These are phyloP conservation scores for Mucor racemosus DNA, from an alignment of 371 early-diverging fungal species.

Conservation along the genomic window DNA sequence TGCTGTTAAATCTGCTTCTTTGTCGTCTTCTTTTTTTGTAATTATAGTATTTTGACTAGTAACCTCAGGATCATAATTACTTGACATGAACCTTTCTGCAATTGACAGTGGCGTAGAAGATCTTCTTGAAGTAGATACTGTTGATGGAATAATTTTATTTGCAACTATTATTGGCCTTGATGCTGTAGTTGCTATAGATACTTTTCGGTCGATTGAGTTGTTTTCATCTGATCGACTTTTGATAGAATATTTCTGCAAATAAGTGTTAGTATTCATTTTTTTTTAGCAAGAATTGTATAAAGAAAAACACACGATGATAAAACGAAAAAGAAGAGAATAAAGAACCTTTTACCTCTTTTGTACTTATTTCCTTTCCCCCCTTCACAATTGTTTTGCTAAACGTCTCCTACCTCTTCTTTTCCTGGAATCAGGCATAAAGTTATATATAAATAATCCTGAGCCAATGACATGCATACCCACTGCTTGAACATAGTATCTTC, in stretches of 20 bases:
- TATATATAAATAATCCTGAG: neutral
- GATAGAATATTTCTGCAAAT: no score
- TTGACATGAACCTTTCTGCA: conserved; percentile 20
- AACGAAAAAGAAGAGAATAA: neutral
- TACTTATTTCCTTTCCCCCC: neutral
- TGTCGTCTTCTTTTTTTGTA: neutral
- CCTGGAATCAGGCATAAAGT: neutral
- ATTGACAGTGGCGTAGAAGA: conserved; percentile 10
- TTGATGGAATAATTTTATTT: neutral
- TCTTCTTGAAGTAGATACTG: neutral
- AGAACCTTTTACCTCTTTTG: neutral
- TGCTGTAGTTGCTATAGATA: neutral
- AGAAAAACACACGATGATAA: neutral
- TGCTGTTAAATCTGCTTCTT: no score
- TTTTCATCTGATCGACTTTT: neutral
- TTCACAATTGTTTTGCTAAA: neutral
- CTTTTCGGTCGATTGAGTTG: neutral
- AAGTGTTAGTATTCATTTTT: no score
- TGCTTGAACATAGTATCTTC: neutral
- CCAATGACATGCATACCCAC: neutral
- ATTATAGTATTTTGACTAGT: neutral
- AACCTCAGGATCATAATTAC: neutral
- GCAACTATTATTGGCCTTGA: neutral
- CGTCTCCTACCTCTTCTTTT: neutral
- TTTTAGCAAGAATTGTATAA: no score